Conservation (phyloP, 495 filamentous ascomycete genomes). For the Tetracladium setigerum region DNA sequence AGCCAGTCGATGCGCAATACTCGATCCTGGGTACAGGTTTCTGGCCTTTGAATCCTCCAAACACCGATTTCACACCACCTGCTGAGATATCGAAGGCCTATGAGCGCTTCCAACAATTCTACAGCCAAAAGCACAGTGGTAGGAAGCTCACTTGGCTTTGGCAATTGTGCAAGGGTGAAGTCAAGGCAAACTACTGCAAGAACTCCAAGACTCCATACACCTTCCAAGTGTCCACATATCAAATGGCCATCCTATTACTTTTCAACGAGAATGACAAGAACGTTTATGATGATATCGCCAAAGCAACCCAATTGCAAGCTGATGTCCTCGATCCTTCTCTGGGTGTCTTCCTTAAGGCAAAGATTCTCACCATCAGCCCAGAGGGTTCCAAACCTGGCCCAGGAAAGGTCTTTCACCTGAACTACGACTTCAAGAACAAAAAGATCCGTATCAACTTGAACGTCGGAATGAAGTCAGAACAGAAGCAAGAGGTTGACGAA, state of each 20-base stretch:
- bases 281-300: conserved; percentile 78
- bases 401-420: conserved; percentile 69
- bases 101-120: conserved; percentile 84
- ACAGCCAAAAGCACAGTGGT: conserved; percentile 90
- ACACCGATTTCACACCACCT: conserved; percentile 79
- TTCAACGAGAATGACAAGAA: conserved; percentile 90
- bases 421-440: conserved; percentile 95
- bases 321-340: conserved; percentile 83
- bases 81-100: conserved; percentile 77
- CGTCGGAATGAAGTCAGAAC: conserved; percentile 86
- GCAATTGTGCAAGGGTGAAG: conserved; percentile 96
- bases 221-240: conserved; percentile 95
- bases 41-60: conserved; percentile 86
- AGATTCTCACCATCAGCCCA: conserved; percentile 63
- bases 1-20: conserved; percentile 63
- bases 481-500: conserved; percentile 90
- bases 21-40: conserved; percentile 92
- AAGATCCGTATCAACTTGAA: conserved; percentile 96
- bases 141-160: conserved; percentile 97
- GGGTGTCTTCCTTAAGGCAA: conserved; percentile 80
- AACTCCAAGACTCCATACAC: conserved; percentile 84
- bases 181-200: conserved; percentile 89
- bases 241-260: conserved; percentile 93
- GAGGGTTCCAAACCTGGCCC: conserved; percentile 68
- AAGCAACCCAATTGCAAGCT: conserved; percentile 65